Percentiles rank a stretch among this genome's conserved stretches.
These are phyloP conservation scores for Tricholoma sp. DNA, from an alignment of 768 basidiomycete genomes.

Conservation along the genomic window DNA sequence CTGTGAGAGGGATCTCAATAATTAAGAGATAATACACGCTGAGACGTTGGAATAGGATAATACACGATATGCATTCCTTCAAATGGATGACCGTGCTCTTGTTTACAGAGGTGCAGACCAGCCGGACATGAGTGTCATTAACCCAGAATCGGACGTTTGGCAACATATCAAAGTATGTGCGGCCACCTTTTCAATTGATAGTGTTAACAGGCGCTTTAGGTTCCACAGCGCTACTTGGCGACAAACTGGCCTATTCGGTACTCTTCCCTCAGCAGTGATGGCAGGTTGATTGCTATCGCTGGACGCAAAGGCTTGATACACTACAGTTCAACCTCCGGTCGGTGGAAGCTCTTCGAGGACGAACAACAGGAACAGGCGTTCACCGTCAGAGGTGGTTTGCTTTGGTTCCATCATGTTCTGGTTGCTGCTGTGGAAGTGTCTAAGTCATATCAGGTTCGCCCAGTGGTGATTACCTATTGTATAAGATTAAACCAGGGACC, in stretches of 20 bases:
- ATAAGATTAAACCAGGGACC: neutral
- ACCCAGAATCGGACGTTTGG: slow-evolving; percentile 97
- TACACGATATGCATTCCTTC: slow-evolving; percentile 90
- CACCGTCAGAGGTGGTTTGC: slow-evolving; percentile 79
- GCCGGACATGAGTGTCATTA: slow-evolving; percentile 97
- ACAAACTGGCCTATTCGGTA: slow-evolving; percentile 94
- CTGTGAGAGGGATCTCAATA: slow-evolving; percentile 44
- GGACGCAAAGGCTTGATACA: slow-evolving; percentile 88
- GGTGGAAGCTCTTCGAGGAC: slow-evolving; percentile 89
- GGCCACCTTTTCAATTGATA: neutral
- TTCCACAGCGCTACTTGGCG: slow-evolving; percentile 84
- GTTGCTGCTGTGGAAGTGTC: slow-evolving; percentile 85
- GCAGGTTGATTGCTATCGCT: slow-evolving; percentile 87
- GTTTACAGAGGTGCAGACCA: slow-evolving; percentile 96
- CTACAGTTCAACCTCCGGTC: slow-evolving; percentile 89
- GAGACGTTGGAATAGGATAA: slow-evolving; percentile 60
- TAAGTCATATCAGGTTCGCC: slow-evolving; percentile 67
- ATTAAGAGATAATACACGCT: neutral
- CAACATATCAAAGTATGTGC: slow-evolving; percentile 80
- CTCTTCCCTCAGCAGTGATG: slow-evolving; percentile 86
- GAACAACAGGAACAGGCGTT: slow-evolving; percentile 85
- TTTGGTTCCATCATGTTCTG: slow-evolving; percentile 97
- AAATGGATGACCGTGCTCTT: slow-evolving; percentile 90
- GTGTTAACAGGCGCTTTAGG: slow-evolving; percentile 35
- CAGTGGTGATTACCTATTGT: neutral